Conservation (phyloP, 179 eudicot genomes). For the Heliamphora pulchella region DNA sequence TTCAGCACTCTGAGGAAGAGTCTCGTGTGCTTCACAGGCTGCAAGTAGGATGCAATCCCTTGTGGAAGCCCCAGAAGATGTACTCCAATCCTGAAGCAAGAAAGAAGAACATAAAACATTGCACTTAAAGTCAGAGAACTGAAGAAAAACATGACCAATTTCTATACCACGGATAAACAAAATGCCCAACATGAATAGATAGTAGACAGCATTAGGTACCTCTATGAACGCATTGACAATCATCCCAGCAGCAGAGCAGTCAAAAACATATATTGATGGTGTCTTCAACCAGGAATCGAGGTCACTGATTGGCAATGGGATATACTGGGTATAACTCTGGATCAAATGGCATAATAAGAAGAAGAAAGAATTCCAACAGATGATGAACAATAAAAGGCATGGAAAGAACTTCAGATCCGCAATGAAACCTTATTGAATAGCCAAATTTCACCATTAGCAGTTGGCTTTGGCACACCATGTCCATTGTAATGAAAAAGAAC, state of each 20-base stretch:
- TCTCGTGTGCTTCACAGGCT: constrained; percentile 97
- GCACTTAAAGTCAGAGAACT: constrained; percentile 11
- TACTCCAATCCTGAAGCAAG: constrained; percentile 61
- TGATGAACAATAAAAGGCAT: constrained; percentile 7
- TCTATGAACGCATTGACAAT: constrained; percentile 84
- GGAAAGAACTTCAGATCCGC: constrained; percentile 1
- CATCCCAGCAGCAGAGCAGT: constrained; percentile 97
- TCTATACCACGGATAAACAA: not conserved
- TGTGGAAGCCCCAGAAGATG: constrained; percentile 50
- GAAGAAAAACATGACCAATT: constrained; percentile 6
- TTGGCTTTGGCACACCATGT: constrained; percentile 98
- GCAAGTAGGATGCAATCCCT: constrained; percentile 95
- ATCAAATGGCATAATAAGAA: constrained; percentile 17
- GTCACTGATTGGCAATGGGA: constrained; percentile 84
- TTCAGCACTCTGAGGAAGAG: constrained; percentile 92
- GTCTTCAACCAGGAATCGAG: constrained; percentile 95
- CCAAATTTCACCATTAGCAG: constrained; percentile 96
- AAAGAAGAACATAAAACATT: constrained; percentile 27
- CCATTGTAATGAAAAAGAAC: constrained; percentile 98
- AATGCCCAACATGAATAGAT: not conserved
- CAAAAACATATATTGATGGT: constrained; percentile 96
- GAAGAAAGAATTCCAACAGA: not conserved
- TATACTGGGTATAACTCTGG: constrained; percentile 95
- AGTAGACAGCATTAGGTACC: constrained; percentile 32
- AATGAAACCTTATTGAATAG: constrained; percentile 75